Evolutionary conservation across 1,139 yeast genomes (phyloP).

Genomic region (Yamadazyma diospyri): DNA sequence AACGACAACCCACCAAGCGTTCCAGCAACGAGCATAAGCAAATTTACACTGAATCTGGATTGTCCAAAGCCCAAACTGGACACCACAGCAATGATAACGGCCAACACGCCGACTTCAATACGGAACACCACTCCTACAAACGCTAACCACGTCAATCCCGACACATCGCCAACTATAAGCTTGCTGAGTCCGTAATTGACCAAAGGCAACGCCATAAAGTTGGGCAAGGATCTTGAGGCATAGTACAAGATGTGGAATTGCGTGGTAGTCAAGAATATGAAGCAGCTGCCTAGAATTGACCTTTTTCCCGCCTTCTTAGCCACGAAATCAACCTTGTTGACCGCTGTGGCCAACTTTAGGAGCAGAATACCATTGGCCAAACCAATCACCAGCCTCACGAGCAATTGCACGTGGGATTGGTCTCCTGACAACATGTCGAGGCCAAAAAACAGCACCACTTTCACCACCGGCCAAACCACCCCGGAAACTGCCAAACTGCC

Average conservation of each 20-base stretch:
- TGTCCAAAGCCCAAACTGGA: conserved; percentile 41
- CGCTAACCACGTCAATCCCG: conserved; percentile 58
- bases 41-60: conserved; percentile 30
- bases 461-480: conserved; percentile 23
- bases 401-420: conserved; percentile 45
- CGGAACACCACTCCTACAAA: conserved; percentile 70
- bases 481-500: conserved; percentile 63
- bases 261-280: conserved; percentile 49
- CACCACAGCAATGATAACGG: conserved; percentile 41
- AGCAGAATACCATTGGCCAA: conserved; percentile 39
- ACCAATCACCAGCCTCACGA: conserved; percentile 55
- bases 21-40: conserved; percentile 50
- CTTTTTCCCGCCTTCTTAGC: conserved; percentile 15
- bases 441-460: conserved; percentile 29
- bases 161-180: conserved; percentile 47
- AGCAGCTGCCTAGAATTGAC: conserved; percentile 51
- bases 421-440: conserved; percentile 17
- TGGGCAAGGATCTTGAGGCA: conserved; percentile 79
- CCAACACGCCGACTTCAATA: conserved; percentile 65
- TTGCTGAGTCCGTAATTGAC: conserved; percentile 55
- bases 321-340: conserved; percentile 24
- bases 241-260: conserved; percentile 83
- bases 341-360: conserved; percentile 22
- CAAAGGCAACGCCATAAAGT: conserved; percentile 78
- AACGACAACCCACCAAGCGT: conserved; percentile 47